Percentiles rank a stretch among this genome's conserved stretches.
Conservation (phyloP, 352 stramenopile genomes). For the Globisporangium polare region DNA sequence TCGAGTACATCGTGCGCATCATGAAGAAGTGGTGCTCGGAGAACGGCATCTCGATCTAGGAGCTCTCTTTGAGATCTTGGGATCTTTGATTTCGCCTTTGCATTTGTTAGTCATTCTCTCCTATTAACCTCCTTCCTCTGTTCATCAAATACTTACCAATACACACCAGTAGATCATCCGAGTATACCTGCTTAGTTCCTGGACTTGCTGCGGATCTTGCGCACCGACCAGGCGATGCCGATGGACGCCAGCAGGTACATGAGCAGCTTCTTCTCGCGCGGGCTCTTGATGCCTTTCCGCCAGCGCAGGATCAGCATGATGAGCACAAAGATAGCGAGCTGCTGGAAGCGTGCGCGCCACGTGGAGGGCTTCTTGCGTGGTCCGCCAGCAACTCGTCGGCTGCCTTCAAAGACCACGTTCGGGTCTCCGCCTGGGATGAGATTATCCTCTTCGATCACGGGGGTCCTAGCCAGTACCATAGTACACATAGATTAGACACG, state of each 20-base stretch:
- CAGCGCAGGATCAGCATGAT: slow-evolving; percentile 42
- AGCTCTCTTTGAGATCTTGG: not conserved
- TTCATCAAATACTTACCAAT: slow-evolving; percentile 1
- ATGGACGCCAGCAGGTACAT: slow-evolving; percentile 66
- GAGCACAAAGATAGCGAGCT: slow-evolving; percentile 34
- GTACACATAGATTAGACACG: not conserved
- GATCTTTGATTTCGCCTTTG: not conserved
- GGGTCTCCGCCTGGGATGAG: slow-evolving; percentile 13
- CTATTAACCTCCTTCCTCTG: not conserved
- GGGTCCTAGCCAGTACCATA: slow-evolving; percentile 24
- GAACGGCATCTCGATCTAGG: slow-evolving; percentile 81
- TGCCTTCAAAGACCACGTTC: slow-evolving; percentile 8
- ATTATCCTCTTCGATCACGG: slow-evolving; percentile 70
- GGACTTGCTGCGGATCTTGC: slow-evolving; percentile 39
- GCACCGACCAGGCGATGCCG: slow-evolving; percentile 52
- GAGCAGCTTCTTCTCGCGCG: slow-evolving; percentile 48
- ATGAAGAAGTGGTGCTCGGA: slow-evolving; percentile 95
- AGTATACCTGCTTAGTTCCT: slow-evolving; percentile 13
- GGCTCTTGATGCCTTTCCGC: slow-evolving; percentile 41
- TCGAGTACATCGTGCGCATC: slow-evolving; percentile 95
- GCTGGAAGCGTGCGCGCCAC: slow-evolving; percentile 34
- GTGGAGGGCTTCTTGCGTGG: slow-evolving; percentile 12
- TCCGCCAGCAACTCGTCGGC: slow-evolving; percentile 1
- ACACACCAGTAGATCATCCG: not conserved
- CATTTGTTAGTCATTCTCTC: not conserved